A percentile compares a stretch with the other conserved stretches of the same genome.
These are phyloP conservation scores for Vaucheria bursata DNA, from an alignment of 352 stramenopile genomes.

Conservation along the genomic window DNA sequence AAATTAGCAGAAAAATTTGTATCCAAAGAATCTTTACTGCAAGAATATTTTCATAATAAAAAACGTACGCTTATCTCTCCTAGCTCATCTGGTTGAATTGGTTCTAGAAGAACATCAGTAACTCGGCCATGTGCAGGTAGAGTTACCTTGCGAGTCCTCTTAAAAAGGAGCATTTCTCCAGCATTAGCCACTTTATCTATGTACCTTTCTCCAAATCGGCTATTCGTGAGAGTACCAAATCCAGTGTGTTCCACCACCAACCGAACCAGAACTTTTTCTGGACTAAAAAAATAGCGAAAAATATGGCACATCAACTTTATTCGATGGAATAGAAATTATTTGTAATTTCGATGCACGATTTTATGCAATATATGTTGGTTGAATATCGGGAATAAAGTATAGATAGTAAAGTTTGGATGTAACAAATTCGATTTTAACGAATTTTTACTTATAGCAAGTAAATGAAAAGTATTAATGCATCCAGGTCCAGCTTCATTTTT, in stretches of 20 bases:
- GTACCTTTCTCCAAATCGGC: slow-evolving; percentile 49
- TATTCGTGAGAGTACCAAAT: slow-evolving; percentile 65
- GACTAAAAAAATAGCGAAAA: not conserved
- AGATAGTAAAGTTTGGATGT: not conserved
- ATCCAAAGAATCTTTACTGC: no score
- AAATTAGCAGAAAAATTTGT: no score
- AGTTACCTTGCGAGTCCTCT: slow-evolving; percentile 49
- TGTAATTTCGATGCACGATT: not conserved
- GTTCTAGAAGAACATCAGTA: slow-evolving; percentile 4
- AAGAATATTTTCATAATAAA: slow-evolving; percentile 1
- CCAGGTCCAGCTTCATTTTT: no score
- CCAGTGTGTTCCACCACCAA: slow-evolving; percentile 62
- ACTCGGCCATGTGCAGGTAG: not conserved
- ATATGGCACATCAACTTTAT: not conserved
- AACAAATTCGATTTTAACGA: no score
- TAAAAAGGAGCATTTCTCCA: slow-evolving; percentile 63
- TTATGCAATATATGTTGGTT: not conserved
- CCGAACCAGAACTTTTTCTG: slow-evolving; percentile 44
- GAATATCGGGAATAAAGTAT: not conserved
- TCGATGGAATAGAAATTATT: not conserved
- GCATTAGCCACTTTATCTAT: slow-evolving; percentile 60
- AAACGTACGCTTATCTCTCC: slow-evolving; percentile 52
- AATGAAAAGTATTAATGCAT: no score
- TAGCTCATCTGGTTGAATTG: slow-evolving; percentile 57
- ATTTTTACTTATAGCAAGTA: no score